Conservation (phyloP, 2,329 filamentous ascomycete species). For the Exophiala mesophila region DNA sequence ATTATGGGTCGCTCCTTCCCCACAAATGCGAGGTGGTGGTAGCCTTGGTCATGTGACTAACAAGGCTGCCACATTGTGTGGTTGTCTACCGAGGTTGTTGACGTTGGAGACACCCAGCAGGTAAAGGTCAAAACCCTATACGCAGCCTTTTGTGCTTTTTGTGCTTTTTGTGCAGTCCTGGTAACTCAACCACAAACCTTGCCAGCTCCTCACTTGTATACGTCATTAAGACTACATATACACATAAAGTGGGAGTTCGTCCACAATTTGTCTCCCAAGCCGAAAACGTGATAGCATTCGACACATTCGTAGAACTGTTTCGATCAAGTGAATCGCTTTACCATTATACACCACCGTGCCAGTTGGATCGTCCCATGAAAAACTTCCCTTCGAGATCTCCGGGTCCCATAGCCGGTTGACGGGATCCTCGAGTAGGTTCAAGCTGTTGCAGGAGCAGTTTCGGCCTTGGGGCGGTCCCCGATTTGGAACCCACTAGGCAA, state of each 20-base stretch:
- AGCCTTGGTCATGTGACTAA: too few relatives aligned
- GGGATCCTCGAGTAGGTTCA: too few relatives aligned
- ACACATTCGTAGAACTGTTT: slow-evolving; percentile 12
- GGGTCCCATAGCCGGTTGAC: too few relatives aligned
- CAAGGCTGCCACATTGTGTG: too few relatives aligned
- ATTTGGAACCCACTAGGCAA: too few relatives aligned
- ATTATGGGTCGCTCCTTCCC: too few relatives aligned
- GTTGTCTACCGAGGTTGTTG: background rate
- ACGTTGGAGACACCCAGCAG: background rate
- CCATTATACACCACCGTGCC: slow-evolving; percentile 11
- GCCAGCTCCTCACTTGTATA: slow-evolving; percentile 1
- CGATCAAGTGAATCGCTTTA: slow-evolving; percentile 19
- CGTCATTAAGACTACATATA: background rate
- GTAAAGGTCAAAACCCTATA: background rate
- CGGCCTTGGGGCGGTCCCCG: too few relatives aligned
- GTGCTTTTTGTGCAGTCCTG: background rate
- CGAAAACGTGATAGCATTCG: slow-evolving; percentile 20
- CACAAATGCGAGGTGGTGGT: too few relatives aligned
- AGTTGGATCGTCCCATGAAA: slow-evolving; percentile 11
- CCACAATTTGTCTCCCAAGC: slow-evolving; percentile 16
- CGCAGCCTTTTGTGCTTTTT: background rate
- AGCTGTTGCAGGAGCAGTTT: too few relatives aligned
- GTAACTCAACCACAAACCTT: background rate
- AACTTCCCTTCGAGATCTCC: too few relatives aligned
- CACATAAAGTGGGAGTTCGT: background rate